Evolutionary conservation across 106 monocot species (phyloP).

Genomic region (Platanthera zijinensis): DNA sequence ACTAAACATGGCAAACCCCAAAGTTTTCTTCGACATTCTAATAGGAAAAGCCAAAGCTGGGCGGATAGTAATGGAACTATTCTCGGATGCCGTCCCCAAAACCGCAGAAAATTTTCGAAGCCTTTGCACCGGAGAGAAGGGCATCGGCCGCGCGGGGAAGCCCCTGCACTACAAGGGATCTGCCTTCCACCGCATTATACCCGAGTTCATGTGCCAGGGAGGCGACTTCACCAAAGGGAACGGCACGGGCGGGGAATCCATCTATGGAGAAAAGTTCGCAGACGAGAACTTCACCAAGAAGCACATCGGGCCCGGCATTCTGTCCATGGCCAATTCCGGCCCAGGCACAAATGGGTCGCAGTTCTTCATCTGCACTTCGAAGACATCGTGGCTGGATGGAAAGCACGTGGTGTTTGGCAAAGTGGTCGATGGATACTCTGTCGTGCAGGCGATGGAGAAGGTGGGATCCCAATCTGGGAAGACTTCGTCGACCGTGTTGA

Average conservation of each 20-base stretch:
- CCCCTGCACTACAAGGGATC: slow-evolving; percentile 78
- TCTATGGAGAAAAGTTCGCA: slow-evolving; percentile 56
- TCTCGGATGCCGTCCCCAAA: slow-evolving; percentile 55
- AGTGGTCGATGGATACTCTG: slow-evolving; percentile 62
- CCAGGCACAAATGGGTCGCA: slow-evolving; percentile 69
- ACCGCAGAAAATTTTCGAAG: slow-evolving; percentile 83
- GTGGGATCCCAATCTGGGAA: slow-evolving; percentile 40
- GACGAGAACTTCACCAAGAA: slow-evolving; percentile 78
- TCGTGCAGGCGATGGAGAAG: slow-evolving; percentile 70
- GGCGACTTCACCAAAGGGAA: slow-evolving; percentile 82
- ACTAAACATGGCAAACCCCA: slow-evolving; percentile 55
- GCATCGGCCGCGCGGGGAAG: slow-evolving; percentile 53
- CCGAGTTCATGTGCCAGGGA: slow-evolving; percentile 80
- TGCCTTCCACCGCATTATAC: slow-evolving; percentile 71
- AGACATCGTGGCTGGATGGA: slow-evolving; percentile 64
- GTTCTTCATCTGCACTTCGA: slow-evolving; percentile 75
- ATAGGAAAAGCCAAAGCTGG: slow-evolving; percentile 70
- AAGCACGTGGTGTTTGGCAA: slow-evolving; percentile 80
- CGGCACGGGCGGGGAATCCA: slow-evolving; percentile 82
- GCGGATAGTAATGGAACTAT: slow-evolving; percentile 70
- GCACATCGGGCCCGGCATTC: slow-evolving; percentile 63
- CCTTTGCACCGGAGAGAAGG: slow-evolving; percentile 92
- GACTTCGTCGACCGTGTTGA: slow-evolving; percentile 32
- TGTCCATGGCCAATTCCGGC: slow-evolving; percentile 84
- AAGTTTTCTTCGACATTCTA: slow-evolving; percentile 77